Base-by-base conservation (phyloP, 352 stramenopile genomes). In the Phytophthora cajani region DNA sequence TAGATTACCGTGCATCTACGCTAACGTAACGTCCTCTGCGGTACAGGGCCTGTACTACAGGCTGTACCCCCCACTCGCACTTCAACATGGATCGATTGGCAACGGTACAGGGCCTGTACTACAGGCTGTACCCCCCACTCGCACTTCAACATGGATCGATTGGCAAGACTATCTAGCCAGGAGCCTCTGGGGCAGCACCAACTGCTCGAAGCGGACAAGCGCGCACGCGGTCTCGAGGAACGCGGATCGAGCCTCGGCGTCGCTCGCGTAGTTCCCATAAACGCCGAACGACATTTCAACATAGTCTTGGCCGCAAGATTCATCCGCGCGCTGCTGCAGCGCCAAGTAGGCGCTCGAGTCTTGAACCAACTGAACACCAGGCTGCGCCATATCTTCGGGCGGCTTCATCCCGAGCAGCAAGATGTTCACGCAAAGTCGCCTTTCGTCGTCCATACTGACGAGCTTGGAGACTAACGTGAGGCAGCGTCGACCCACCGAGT, bases 171-270 rank as follows among this genome's bases (percentile, higher is more conserved):
- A 25, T 40, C 27, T 30, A 52, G 23, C 10, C 23, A 63, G 17
- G 17, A 77, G 56, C 14, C 50, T 53, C 1, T 51, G 36, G 1
- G 70, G 76, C n/a, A 69, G 69, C 14, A 80, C 52, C 51, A 73
- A 56, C 52, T 80, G 71, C 49, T 84, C 74, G 69, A 77, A 82
- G 36, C 69, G 75, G 19, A 80, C 57, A 25, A 77, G 69, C 46
- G 69, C 67, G 17, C 52, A 52, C 8, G 52, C 65, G 8, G 54
- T 62, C 62, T 82, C 75, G 11, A 77, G 40, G 9, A 82, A 58
- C 32, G 74, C 56, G 23, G 74, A 77, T 60, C 54, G 44, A 23
- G 76, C 76, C 44, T 75, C 58, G 19, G 56, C 47, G 50, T 73
- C 69, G 16, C 53, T 79, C 23, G 57, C 33, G 30, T 63, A 64